Conservation (phyloP, 176 grass and related monocot genomes). For the Musa acuminata region DNA sequence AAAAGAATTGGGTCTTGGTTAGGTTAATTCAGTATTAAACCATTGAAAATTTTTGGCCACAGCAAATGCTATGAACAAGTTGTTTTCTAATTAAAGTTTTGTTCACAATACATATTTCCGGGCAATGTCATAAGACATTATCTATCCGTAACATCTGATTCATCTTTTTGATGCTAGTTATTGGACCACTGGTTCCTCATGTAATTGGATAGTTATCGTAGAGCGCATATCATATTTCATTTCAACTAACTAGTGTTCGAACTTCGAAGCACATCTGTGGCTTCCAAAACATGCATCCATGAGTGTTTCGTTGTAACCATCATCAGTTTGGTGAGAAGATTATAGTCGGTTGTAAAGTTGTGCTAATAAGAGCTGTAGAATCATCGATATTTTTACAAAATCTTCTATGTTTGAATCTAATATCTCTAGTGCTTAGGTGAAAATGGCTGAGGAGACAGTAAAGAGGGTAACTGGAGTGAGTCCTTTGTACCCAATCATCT, state of each 20-base stretch:
- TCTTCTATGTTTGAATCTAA: neutral
- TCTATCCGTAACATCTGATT: neutral
- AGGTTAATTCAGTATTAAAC: no score
- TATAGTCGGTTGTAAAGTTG: no score
- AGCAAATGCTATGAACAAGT: neutral
- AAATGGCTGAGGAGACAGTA: constrained; percentile 58
- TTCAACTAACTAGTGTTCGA: no score
- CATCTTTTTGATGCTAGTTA: neutral
- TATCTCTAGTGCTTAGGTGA: constrained; percentile 38
- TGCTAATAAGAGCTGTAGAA: no score
- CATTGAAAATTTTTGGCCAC: neutral
- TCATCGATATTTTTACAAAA: neutral
- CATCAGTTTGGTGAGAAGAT: no score
- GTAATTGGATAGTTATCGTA: no score
- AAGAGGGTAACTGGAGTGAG: constrained; percentile 46
- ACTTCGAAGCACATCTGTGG: no score
- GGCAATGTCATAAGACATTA: neutral
- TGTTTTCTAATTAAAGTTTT: neutral
- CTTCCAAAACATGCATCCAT: no score
- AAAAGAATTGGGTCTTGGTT: no score
- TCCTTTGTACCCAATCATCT: constrained; percentile 21
- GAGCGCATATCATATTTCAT: no score
- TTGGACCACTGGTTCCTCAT: neutral
- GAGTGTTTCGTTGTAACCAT: no score
- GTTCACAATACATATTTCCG: neutral